Evolutionary conservation across 2,329 filamentous ascomycete species (phyloP).

Genomic region (Claviceps sorghi): DNA sequence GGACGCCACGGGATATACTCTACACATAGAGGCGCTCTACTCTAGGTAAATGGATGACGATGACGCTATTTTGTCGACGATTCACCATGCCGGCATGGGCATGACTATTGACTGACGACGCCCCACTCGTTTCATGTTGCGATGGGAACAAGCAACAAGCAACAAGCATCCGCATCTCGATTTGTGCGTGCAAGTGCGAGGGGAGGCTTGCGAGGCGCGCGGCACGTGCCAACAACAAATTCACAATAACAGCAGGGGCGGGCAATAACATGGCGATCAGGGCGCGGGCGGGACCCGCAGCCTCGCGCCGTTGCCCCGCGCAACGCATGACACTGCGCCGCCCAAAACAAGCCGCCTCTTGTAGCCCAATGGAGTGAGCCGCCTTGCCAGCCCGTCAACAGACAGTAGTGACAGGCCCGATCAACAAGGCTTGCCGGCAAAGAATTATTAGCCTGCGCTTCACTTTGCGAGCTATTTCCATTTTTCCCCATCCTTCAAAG

Average conservation of each 20-base stretch:
- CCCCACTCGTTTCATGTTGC: not conserved
- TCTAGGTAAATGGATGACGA: conserved; percentile 1
- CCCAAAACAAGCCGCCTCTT: conserved; percentile 4
- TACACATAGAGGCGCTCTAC: not conserved
- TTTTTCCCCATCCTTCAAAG: not conserved
- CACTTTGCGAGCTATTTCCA: not conserved
- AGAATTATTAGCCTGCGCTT: not conserved
- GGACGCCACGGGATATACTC: not conserved
- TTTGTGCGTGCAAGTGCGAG: too few species aligned
- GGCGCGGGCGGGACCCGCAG: not conserved
- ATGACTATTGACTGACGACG: not conserved
- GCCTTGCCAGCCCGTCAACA: conserved; percentile 3
- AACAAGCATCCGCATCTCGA: not conserved
- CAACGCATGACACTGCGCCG: conserved; percentile 4
- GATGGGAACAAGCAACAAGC: not conserved
- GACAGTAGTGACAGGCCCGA: not conserved
- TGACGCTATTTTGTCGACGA: not conserved
- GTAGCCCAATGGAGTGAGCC: conserved; percentile 3
- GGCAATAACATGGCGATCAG: not conserved
- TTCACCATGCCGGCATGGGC: too few species aligned
- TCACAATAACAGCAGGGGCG: not conserved
- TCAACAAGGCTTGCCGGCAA: not conserved
- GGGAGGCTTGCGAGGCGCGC: too few species aligned
- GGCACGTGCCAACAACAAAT: too few species aligned
- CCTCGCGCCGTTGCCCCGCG: conserved; percentile 7